A percentile compares a stretch with the other conserved stretches of the same genome.
Evolutionary conservation across 2,329 filamentous ascomycete genomes (phyloP).

Genomic region (Neurospora sp.): DNA sequence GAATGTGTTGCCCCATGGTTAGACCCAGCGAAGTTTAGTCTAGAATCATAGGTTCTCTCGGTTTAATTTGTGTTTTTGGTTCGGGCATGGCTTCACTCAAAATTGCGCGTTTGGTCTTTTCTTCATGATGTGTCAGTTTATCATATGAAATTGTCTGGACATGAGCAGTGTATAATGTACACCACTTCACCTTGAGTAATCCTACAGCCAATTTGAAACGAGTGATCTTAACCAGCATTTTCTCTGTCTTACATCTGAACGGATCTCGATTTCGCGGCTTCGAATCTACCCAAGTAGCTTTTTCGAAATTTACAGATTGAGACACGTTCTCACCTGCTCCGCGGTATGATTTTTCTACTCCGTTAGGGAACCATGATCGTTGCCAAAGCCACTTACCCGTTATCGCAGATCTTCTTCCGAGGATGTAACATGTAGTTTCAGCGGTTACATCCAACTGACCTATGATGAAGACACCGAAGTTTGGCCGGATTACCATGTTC

Average conservation of each 20-base stretch:
- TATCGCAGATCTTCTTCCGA: too few species aligned
- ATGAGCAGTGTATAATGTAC: not conserved
- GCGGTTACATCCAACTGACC: too few species aligned
- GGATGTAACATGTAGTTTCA: too few species aligned
- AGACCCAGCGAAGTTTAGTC: slow-evolving; percentile 12
- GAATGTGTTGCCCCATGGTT: slow-evolving; percentile 10
- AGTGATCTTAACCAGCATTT: not conserved
- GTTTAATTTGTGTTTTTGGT: not conserved
- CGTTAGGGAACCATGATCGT: too few species aligned
- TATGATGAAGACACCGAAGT: too few species aligned
- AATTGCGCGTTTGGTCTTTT: not conserved
- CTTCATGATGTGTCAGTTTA: not conserved
- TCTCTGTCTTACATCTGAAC: not conserved
- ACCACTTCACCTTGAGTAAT: not conserved
- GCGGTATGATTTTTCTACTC: too few species aligned
- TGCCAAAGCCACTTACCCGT: too few species aligned
- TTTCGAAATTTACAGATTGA: too few species aligned
- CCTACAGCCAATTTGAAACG: not conserved
- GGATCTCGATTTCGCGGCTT: not conserved
- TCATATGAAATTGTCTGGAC: not conserved
- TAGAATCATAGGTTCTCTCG: slow-evolving; percentile 9
- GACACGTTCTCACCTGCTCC: too few species aligned
- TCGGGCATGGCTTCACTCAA: not conserved
- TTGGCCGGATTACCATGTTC: too few species aligned
- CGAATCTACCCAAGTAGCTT: not conserved